phyloP scores from a whole-genome alignment of 169 alveolate species.

The Plasmodium adleri region DNA sequence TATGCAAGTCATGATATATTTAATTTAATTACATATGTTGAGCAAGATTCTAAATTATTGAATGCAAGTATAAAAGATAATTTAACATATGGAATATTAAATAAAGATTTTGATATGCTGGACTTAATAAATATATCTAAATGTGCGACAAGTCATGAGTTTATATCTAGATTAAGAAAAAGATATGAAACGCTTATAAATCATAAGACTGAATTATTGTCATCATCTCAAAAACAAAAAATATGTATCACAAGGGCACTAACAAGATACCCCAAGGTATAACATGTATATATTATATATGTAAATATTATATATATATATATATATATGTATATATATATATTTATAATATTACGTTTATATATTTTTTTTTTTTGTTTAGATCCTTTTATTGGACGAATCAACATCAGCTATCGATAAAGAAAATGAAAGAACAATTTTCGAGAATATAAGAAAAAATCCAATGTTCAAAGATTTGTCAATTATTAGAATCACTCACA shows the following conservation, averaged over 20 bases:
- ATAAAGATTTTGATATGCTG: slow-evolving; percentile 45
- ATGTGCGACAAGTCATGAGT: slow-evolving; percentile 64
- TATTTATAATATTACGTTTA: neutral
- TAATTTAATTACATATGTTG: slow-evolving; percentile 30
- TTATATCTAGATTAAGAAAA: slow-evolving; percentile 49
- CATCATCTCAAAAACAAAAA: slow-evolving; percentile 90
- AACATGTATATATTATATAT: neutral
- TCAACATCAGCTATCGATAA: slow-evolving; percentile 93
- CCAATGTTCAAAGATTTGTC: slow-evolving; percentile 27
- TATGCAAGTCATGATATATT: slow-evolving; percentile 26
- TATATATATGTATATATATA: neutral
- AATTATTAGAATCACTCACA: slow-evolving; percentile 59
- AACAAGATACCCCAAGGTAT: slow-evolving; percentile 75
- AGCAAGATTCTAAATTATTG: slow-evolving; percentile 49
- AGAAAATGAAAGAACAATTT: slow-evolving; percentile 68
- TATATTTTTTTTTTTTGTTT: slow-evolving; percentile 1
- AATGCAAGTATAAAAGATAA: slow-evolving; percentile 57
- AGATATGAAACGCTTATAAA: slow-evolving; percentile 43
- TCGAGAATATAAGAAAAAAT: slow-evolving; percentile 68
- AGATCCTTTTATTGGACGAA: slow-evolving; percentile 91
- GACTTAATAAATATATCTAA: slow-evolving; percentile 39
- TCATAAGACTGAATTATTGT: slow-evolving; percentile 58
- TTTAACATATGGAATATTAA: slow-evolving; percentile 21
- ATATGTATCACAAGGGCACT: slow-evolving; percentile 87
- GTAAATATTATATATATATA: neutral